phyloP scores from a whole-genome alignment of 2,329 filamentous ascomycete species.

The Ophiostoma sp. region DNA sequence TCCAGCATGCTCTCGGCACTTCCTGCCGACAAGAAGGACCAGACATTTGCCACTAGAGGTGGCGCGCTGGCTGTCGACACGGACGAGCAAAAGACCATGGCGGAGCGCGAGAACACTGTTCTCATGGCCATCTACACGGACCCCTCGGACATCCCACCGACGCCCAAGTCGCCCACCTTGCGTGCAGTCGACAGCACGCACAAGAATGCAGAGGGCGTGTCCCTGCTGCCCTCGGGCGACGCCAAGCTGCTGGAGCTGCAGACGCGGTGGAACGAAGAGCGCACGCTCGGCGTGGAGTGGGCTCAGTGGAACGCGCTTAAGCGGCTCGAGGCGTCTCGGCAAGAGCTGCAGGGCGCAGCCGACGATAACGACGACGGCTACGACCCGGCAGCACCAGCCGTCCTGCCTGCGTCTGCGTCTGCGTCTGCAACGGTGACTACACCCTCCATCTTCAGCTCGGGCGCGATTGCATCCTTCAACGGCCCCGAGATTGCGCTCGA shows the following conservation, averaged over 20 bases:
- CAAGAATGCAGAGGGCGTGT: constrained; percentile 2
- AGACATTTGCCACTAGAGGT: constrained; percentile 51
- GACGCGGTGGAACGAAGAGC: constrained; percentile 44
- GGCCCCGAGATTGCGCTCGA: constrained; percentile 36
- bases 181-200: background rate
- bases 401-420: background rate
- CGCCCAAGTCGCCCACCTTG: constrained; percentile 48
- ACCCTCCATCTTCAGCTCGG: background rate
- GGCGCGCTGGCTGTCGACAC: constrained; percentile 49
- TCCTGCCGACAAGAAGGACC: constrained; percentile 41
- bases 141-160: constrained; percentile 50
- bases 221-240: constrained; percentile 37
- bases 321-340: constrained; percentile 15
- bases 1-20: constrained; percentile 34
- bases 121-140: constrained; percentile 58
- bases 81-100: constrained; percentile 51
- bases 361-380: constrained; percentile 12
- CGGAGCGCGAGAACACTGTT: constrained; percentile 53
- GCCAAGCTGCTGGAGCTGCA: constrained; percentile 46
- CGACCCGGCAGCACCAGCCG: constrained; percentile 15
- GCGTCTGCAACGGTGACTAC: background rate
- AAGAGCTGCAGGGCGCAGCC: constrained; percentile 23
- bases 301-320: constrained; percentile 25
- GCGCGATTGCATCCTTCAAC: constrained; percentile 18
- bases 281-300: constrained; percentile 24